These are phyloP conservation scores for Erythrobasidium hasegawianum DNA, from an alignment of 1,284 basidiomycete species.

Conservation along the genomic window DNA sequence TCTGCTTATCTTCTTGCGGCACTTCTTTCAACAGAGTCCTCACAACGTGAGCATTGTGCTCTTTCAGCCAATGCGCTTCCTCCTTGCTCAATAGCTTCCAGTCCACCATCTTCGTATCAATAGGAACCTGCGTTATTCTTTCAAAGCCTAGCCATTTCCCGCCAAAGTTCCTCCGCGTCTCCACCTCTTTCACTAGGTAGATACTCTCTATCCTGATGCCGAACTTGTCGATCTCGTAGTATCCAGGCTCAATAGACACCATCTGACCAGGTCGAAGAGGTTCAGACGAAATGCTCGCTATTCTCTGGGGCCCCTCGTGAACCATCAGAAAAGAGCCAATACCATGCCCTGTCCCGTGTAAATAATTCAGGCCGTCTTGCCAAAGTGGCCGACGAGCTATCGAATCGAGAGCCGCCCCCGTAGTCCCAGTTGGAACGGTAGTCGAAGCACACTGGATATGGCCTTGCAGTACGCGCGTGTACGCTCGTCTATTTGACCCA, in stretches of 20 bases:
- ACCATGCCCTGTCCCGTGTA: slow-evolving; percentile 68
- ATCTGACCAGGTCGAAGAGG: slow-evolving; percentile 79
- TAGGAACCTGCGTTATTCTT: slow-evolving; percentile 47
- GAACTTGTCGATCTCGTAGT: slow-evolving; percentile 83
- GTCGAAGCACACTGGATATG: slow-evolving; percentile 86
- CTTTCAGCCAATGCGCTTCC: slow-evolving; percentile 47
- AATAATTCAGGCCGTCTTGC: slow-evolving; percentile 75
- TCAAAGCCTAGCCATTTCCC: slow-evolving; percentile 49
- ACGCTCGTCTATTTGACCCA: slow-evolving; percentile 62
- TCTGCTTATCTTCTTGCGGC: neutral
- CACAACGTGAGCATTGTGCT: slow-evolving; percentile 47
- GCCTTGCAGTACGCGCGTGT: slow-evolving; percentile 90
- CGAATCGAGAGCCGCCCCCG: slow-evolving; percentile 69
- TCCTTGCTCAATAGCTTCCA: slow-evolving; percentile 42
- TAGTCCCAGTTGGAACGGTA: slow-evolving; percentile 83
- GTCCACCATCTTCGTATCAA: slow-evolving; percentile 46
- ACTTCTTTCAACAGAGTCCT: slow-evolving; percentile 43
- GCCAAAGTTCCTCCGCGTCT: slow-evolving; percentile 20
- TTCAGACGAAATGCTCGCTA: slow-evolving; percentile 52
- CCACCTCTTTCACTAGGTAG: slow-evolving; percentile 37
- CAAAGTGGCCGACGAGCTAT: slow-evolving; percentile 82
- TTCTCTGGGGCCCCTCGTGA: slow-evolving; percentile 52
- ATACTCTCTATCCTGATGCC: slow-evolving; percentile 86
- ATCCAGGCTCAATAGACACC: slow-evolving; percentile 90
- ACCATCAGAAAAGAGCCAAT: slow-evolving; percentile 89